Conservation (phyloP, 345 rosid species). For the Syzygium aromaticum region DNA sequence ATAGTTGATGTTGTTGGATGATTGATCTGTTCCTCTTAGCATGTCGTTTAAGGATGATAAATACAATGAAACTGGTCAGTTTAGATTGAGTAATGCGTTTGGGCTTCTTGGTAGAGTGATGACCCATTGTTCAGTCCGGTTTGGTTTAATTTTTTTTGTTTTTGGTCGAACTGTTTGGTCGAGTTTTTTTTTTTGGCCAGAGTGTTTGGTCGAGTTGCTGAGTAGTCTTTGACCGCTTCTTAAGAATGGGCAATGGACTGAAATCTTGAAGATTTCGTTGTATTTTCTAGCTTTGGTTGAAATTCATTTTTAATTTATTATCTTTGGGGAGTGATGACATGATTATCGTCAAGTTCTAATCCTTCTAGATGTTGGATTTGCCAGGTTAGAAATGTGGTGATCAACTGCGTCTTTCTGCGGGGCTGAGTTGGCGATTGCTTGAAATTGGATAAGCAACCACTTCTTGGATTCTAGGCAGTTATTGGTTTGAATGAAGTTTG, state of each 20-base stretch:
- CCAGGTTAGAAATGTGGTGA: background rate
- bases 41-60: background rate
- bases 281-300: background rate
- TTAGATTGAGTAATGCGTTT: background rate
- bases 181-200: too few relatives aligned
- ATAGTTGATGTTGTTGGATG: background rate
- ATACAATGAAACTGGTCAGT: background rate
- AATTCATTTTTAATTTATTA: too few relatives aligned
- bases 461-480: background rate
- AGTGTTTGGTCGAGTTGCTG: too few relatives aligned
- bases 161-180: too few relatives aligned
- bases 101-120: background rate
- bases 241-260: background rate
- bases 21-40: background rate
- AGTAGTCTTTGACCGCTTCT: background rate
- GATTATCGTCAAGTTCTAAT: background rate
- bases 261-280: background rate
- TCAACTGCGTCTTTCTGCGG: background rate
- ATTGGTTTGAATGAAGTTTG: background rate
- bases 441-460: background rate
- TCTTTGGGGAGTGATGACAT: background rate
- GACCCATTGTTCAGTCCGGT: background rate
- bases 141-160: too few relatives aligned
- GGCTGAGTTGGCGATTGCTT: background rate
- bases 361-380: background rate